Base-by-base conservation (phyloP, 257 asterid species). In the Anisodus tanguticus region DNA sequence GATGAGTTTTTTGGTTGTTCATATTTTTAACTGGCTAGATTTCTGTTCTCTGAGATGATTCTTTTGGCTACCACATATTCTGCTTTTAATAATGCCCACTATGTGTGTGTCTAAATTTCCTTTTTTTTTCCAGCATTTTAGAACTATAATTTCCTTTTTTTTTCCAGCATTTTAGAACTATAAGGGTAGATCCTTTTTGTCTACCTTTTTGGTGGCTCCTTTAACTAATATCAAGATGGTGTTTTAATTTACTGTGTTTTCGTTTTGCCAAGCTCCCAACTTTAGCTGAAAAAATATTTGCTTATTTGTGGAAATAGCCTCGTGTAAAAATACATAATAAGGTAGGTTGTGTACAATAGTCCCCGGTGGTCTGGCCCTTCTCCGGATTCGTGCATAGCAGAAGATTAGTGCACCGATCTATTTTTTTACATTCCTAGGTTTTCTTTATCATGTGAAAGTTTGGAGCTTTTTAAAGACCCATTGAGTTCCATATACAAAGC, bases 131-230 rank as follows among this genome's bases (percentile, higher is more conserved):
- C 90, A 90, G 86, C 84, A 79, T 63, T 85, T 64, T 86, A 70
- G 12, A 88, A 82, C 67, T 82, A 84, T 77, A 69, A 66, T 35
- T 68, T 84, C 54, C 45, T 64, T 82, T 81, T 22, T 22, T 22
- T 22, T 22, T 15, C 79, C 90, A 90, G 86, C 84, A 79, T 63
- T 85, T 64, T 86, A 70, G 12, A 88, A 82, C 67, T 82, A 84
- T 77, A 69, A 66, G 84, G 88, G 88, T n/a, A 89, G 95, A 94
- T 94, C 91, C 98, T 93, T 90, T 82, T 74, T 93, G 95, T 90
- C 97, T 85, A 87, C 93, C 83, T 88, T 88, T 90, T 88, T 86
- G 91, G 89, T 87, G 92, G 89, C 88, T 90, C 88, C 87, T 86
- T 88, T 85, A 89, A 81, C 90, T 93, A 88, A 90, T 89, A 88